Percentiles rank a stretch among this genome's conserved stretches.
Conservation (phyloP, 31 red algal species). For the Asparagopsis taxiformis region DNA sequence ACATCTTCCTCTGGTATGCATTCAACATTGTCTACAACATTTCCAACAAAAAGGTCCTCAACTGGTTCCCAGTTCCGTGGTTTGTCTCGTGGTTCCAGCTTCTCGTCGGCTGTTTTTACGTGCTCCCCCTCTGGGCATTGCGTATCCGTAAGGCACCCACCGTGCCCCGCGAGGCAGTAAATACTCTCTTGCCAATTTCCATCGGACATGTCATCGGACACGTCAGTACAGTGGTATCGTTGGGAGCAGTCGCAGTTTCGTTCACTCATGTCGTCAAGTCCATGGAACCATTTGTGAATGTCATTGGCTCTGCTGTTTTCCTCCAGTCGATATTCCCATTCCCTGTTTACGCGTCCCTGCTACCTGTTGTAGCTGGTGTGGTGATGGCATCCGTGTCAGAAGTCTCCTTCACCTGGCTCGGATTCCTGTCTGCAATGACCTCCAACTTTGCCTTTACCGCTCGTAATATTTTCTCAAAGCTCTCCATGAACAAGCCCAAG, state of each 20-base stretch:
- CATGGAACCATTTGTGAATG: constrained; percentile 93
- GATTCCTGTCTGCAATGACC: constrained; percentile 95
- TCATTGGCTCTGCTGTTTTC: constrained; percentile 86
- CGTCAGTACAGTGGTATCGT: constrained; percentile 79
- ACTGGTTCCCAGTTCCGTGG: constrained; percentile 86
- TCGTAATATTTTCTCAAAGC: constrained; percentile 95
- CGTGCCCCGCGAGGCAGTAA: constrained; percentile 54
- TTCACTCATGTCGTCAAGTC: constrained; percentile 99
- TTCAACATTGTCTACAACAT: constrained; percentile 99
- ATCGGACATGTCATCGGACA: constrained; percentile 90
- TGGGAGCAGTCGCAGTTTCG: constrained; percentile 75
- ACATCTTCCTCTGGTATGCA: constrained; percentile 94
- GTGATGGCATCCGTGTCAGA: constrained; percentile 88
- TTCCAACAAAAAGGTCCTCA: constrained; percentile 96
- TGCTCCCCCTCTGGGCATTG: constrained; percentile 77
- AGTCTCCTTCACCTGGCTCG: constrained; percentile 93
- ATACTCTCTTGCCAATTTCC: constrained; percentile 72
- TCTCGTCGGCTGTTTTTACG: constrained; percentile 73
- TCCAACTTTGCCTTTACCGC: constrained; percentile 97
- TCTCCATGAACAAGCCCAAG: constrained; percentile 87
- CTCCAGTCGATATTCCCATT: constrained; percentile 70
- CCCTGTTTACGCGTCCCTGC: constrained; percentile 88
- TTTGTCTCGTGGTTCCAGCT: constrained; percentile 92
- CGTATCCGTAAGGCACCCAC: constrained; percentile 73
- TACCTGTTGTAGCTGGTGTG: constrained; percentile 95